These are phyloP conservation scores for Colletotrichum magnum DNA, from an alignment of 2,329 filamentous ascomycete species.

Conservation along the genomic window DNA sequence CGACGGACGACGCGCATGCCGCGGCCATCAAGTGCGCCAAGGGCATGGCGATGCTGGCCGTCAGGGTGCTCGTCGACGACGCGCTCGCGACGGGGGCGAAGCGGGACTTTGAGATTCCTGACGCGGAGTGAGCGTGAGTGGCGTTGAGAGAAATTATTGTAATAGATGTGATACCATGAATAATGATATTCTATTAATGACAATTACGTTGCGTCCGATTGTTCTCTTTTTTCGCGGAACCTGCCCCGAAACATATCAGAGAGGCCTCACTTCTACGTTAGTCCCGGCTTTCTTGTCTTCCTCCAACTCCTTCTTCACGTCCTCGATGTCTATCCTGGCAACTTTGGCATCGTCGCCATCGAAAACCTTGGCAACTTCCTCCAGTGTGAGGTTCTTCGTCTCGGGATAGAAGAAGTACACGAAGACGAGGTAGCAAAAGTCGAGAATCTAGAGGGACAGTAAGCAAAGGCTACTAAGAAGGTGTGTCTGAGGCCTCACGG, in stretches of 20 bases:
- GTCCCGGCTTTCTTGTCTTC: not conserved
- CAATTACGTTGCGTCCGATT: not conserved
- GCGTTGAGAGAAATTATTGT: not conserved
- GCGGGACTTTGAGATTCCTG: conserved; percentile 24
- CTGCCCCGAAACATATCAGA: not conserved
- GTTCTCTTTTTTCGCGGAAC: not conserved
- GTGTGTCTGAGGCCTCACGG: not conserved
- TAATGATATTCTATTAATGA: not conserved
- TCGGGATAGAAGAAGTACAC: not conserved
- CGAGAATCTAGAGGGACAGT: not conserved
- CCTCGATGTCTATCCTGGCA: not conserved
- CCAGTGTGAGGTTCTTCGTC: conserved; percentile 10
- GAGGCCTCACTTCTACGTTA: not conserved
- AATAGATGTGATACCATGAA: not conserved
- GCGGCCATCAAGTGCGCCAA: conserved; percentile 61
- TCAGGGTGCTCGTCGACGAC: conserved; percentile 48
- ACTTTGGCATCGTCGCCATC: conserved; percentile 5
- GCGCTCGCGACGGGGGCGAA: conserved; percentile 13
- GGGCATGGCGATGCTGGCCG: conserved; percentile 57
- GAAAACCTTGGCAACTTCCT: conserved; percentile 9
- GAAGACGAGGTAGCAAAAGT: not conserved
- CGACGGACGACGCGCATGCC: conserved; percentile 54
- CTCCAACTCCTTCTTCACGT: not conserved
- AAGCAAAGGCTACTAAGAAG: fast-evolving
- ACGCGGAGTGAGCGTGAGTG: not conserved